Percentiles rank a stretch among this genome's conserved stretches.
Conservation (phyloP, 345 rosid species). For the Brassica nigra region DNA sequence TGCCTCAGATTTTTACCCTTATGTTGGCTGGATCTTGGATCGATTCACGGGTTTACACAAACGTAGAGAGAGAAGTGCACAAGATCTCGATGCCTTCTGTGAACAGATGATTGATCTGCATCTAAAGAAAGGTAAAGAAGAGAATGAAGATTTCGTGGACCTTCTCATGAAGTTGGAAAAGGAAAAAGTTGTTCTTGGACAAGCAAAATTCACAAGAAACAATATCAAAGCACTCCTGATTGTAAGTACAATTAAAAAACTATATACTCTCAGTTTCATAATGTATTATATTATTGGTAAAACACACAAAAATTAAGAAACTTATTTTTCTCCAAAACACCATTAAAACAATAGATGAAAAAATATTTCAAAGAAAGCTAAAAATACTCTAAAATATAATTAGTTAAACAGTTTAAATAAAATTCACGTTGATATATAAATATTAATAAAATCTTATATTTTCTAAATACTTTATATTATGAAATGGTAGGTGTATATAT, state of each 20-base stretch:
- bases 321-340: not conserved
- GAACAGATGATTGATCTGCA: constrained; percentile 51
- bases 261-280: no score
- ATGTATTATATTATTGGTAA: no score
- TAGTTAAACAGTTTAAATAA: no score
- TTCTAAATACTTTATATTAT: not conserved
- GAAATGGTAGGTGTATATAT: not conserved
- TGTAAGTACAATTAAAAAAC: not conserved
- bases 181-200: constrained; percentile 32
- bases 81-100: constrained; percentile 44
- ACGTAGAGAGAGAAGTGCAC: constrained; percentile 36
- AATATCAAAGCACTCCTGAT: constrained; percentile 35
- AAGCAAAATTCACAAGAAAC: constrained; percentile 19
- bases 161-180: constrained; percentile 34
- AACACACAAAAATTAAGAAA: no score
- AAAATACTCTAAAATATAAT: not conserved
- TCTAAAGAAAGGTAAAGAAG: constrained; percentile 20
- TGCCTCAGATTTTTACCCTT: constrained; percentile 48
- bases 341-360: not conserved
- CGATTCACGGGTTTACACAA: constrained; percentile 37
- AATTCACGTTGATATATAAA: no score
- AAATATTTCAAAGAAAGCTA: not conserved
- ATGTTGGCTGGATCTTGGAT: constrained; percentile 49
- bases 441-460: no score
- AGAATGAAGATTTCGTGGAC: constrained; percentile 43